Conservation (phyloP, 2,329 filamentous ascomycete species). For the Sporothrix curviconia region DNA sequence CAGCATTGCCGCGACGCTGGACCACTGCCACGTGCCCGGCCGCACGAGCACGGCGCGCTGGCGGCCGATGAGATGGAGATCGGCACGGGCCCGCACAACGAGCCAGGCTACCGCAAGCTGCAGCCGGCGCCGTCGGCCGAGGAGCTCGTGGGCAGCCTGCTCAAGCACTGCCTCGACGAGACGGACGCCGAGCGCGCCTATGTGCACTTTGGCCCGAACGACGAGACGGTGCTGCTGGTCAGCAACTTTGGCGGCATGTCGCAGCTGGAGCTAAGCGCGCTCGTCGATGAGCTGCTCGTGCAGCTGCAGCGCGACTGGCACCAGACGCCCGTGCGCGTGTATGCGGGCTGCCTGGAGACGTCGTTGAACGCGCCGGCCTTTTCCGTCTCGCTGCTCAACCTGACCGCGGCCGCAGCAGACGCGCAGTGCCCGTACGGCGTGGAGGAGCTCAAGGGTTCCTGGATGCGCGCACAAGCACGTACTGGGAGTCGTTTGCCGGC, state of each 20-base stretch:
- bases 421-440: conserved; percentile 37
- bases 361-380: conserved; percentile 67
- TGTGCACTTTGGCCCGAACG: conserved; percentile 39
- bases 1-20: conserved; percentile 52
- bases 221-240: conserved; percentile 47
- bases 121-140: conserved; percentile 44
- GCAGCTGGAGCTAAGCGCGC: conserved; percentile 48
- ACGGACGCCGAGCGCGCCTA: conserved; percentile 44
- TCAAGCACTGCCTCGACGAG: conserved; percentile 54
- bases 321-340: conserved; percentile 47
- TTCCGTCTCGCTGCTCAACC: conserved; percentile 59
- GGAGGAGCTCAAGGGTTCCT: conserved; percentile 55
- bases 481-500: conserved; percentile 47
- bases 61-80: conserved; percentile 49
- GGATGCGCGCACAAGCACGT: conserved; percentile 56
- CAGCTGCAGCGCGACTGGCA: conserved; percentile 43
- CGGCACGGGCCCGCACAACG: conserved; percentile 63
- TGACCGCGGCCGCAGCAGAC: conserved; percentile 40
- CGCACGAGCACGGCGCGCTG: conserved; percentile 44
- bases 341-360: conserved; percentile 61
- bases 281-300: conserved; percentile 46
- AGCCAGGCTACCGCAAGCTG: conserved; percentile 54
- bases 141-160: conserved; percentile 49
- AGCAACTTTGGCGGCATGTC: conserved; percentile 57
- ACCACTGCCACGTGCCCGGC: conserved; percentile 55